Conservation (phyloP, 164 flowering plant species). For the Aristolochia contorta region DNA sequence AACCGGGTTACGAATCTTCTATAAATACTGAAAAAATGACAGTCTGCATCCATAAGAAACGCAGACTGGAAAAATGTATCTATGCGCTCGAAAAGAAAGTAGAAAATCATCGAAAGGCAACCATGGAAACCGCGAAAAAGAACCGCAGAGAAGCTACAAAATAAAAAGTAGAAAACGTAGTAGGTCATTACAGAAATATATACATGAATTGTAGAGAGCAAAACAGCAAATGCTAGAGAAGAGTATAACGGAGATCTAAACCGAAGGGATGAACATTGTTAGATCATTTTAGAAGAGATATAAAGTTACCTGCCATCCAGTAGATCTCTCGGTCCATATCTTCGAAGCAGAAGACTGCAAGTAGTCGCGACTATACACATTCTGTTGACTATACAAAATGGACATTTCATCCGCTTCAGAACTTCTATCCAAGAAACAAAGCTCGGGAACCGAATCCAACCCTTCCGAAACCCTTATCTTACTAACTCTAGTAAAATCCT, state of each 20-base stretch:
- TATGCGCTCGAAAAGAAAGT: too few species aligned
- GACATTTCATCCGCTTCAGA: slow-evolving; percentile 20
- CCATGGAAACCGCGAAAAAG: too few species aligned
- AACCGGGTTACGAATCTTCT: too few species aligned
- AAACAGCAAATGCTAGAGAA: too few species aligned
- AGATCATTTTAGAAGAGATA: not conserved
- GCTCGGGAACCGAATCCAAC: slow-evolving; percentile 22
- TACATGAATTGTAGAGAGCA: too few species aligned
- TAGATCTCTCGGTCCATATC: slow-evolving; percentile 45
- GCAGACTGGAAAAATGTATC: too few species aligned
- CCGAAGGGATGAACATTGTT: not conserved
- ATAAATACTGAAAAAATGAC: too few species aligned
- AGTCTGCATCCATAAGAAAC: too few species aligned
- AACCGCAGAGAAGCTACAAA: too few species aligned
- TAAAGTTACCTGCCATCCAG: slow-evolving; percentile 41
- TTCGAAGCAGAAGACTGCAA: slow-evolving; percentile 44
- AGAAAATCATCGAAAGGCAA: too few species aligned
- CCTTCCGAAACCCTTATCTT: slow-evolving; percentile 30
- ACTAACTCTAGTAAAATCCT: slow-evolving; percentile 23
- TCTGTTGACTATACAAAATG: slow-evolving; percentile 14
- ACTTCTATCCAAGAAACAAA: slow-evolving; percentile 19
- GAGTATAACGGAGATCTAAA: not conserved
- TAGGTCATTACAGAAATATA: too few species aligned
- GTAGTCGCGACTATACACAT: slow-evolving; percentile 28
- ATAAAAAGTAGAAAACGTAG: too few species aligned